Evolutionary conservation across 305 asterid genomes (phyloP), one percentile per base, ranked within the genome.

Genomic region (Lippia alba): DNA sequence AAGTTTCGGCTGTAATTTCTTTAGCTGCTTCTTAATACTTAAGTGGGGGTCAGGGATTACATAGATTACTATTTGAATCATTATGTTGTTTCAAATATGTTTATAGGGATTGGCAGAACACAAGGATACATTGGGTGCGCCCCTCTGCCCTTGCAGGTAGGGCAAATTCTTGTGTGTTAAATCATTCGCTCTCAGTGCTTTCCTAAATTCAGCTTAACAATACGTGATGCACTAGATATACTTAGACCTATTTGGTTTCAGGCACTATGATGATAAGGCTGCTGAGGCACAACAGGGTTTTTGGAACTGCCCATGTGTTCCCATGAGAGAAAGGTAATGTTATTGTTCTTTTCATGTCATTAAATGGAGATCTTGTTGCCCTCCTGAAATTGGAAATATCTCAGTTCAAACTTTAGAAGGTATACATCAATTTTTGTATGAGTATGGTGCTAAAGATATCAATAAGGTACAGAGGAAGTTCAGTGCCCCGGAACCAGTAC

Each of bases 221-320:
- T 78, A 78, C 76, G 73, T 34, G 88, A 78, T 56, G 85, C 64
- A 3, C 77, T 73, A 67, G 79, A 78, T 89, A 82, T 62, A 83
- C 8, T 40, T 66, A 16, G 17, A 66, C 32, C 62, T 66, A 44
- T 55, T 71, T 58, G 70, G 61, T 71, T 74, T 74, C 82, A 79
- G 86, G 81, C 86, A 81, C 78, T 91, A 94, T 61, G 97, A 94
- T 77, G 97, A 94, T 81, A 91, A 94, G 81, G 79, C 82, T 45
- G 84, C 82, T 50, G 97, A 94, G 74, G 98, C 80, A 14, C 96
- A 88, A 74, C 84, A 91, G 80, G 99, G 97, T 17, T 94, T 94
- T 77, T 91, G 98, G 97, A 94, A 94, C 73, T 94, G 98, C 56
- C 98, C 97, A 1, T 94, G 98, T 79, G 98, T 91, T 79, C 97